Evolutionary conservation across 2,329 filamentous ascomycete species (phyloP).

Genomic region (Didymella glomerata): DNA sequence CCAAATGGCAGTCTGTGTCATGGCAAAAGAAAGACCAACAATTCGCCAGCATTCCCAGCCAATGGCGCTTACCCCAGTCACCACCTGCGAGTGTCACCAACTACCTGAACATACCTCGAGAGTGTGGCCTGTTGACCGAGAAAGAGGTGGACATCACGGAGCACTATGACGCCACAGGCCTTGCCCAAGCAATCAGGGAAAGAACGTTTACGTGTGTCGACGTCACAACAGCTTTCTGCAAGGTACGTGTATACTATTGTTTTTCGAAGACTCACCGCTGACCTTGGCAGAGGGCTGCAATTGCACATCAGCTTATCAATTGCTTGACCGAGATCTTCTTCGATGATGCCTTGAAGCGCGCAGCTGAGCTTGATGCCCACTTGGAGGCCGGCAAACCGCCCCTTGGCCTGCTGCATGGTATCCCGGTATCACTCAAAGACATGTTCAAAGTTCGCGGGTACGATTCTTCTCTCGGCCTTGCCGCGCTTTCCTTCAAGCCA

Average conservation of each 20-base stretch:
- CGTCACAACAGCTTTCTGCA: constrained; percentile 56
- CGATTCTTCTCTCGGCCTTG: constrained; percentile 55
- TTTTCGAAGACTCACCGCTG: background rate
- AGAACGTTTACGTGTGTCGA: constrained; percentile 49
- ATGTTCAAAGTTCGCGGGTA: constrained; percentile 59
- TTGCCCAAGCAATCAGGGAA: constrained; percentile 49
- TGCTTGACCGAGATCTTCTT: constrained; percentile 54
- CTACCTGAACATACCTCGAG: constrained; percentile 59
- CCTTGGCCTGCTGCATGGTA: constrained; percentile 57
- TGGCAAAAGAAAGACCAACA: constrained; percentile 56
- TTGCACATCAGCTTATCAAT: constrained; percentile 58
- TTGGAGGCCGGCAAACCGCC: constrained; percentile 50
- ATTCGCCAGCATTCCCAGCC: constrained; percentile 52
- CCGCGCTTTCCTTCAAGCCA: constrained; percentile 55
- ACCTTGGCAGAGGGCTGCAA: constrained; percentile 51
- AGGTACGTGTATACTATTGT: constrained; percentile 34
- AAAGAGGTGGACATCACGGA: constrained; percentile 66
- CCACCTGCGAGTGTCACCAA: constrained; percentile 37
- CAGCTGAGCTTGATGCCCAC: constrained; percentile 53
- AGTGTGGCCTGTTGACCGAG: constrained; percentile 61
- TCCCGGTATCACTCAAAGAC: constrained; percentile 60
- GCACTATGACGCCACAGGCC: constrained; percentile 56
- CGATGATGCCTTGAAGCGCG: constrained; percentile 45
- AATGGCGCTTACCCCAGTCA: constrained; percentile 52
- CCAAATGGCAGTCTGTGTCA: constrained; percentile 53